Evolutionary conservation across 257 asterid species (phyloP).

Genomic region (Solanum boliviense): DNA sequence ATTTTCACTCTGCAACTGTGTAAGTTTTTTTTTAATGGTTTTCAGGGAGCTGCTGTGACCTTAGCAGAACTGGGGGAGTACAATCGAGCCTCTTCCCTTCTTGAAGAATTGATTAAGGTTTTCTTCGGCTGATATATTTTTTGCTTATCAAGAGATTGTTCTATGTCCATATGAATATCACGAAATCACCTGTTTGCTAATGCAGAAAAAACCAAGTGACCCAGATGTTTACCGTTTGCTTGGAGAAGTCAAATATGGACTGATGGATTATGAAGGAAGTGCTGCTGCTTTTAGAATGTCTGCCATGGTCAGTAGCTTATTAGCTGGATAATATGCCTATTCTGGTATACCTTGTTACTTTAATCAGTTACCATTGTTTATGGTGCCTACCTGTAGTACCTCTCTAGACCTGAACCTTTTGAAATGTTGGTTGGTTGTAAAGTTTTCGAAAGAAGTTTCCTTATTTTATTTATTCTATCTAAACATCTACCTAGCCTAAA

Average conservation of each 20-base stretch:
- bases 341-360: background rate
- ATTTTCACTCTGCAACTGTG: slow-evolving; percentile 2
- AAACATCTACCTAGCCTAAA: background rate
- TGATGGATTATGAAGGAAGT: slow-evolving; percentile 82
- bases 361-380: background rate
- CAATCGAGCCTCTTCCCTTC: slow-evolving; percentile 47
- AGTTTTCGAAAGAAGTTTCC: background rate
- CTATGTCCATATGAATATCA: background rate
- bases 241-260: slow-evolving; percentile 85
- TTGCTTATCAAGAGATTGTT: slow-evolving; percentile 1
- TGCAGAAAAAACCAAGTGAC: slow-evolving; percentile 63
- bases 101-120: slow-evolving; percentile 80
- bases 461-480: background rate
- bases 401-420: background rate
- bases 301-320: slow-evolving; percentile 40
- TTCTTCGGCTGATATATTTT: slow-evolving; percentile 5
- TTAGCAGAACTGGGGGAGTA: slow-evolving; percentile 77
- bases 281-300: slow-evolving; percentile 65
- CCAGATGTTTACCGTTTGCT: slow-evolving; percentile 88
- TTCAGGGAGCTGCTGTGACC: slow-evolving; percentile 91
- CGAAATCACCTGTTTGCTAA: slow-evolving; percentile 6
- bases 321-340: background rate
- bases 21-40: slow-evolving; percentile 3
- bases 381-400: background rate
- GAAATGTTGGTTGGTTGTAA: background rate